Evolutionary conservation across 768 basidiomycete genomes (phyloP).

Genomic region (button mushroom (Agaricus bisporus)): DNA sequence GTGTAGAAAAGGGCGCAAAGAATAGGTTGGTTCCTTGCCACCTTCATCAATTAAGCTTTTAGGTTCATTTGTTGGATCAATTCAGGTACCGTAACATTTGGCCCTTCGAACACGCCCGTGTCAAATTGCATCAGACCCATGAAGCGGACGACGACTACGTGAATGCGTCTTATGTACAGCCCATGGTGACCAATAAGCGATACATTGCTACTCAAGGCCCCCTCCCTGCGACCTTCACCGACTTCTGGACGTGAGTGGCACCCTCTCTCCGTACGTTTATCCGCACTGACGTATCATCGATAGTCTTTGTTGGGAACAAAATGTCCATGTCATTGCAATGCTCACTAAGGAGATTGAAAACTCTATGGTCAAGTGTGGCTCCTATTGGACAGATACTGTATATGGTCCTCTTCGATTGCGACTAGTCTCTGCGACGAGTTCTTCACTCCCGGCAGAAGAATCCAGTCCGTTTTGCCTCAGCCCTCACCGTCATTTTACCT

Average conservation of each 20-base stretch:
- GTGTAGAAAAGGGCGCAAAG: conserved; percentile 90
- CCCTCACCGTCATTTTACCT: conserved; percentile 8
- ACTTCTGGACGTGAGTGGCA: conserved; percentile 86
- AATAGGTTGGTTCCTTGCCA: conserved; percentile 54
- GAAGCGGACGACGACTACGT: conserved; percentile 72
- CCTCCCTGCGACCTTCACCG: conserved; percentile 77
- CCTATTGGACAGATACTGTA: conserved; percentile 71
- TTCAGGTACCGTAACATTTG: conserved; percentile 90
- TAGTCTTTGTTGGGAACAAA: conserved; percentile 90
- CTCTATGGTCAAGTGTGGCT: conserved; percentile 82
- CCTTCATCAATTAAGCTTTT: background rate
- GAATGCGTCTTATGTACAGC: conserved; percentile 92
- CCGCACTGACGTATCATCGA: background rate
- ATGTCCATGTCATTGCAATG: conserved; percentile 94
- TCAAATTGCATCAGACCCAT: conserved; percentile 47
- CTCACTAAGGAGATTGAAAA: conserved; percentile 90
- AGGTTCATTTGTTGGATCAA: conserved; percentile 5
- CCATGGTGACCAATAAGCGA: conserved; percentile 69
- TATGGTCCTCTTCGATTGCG: conserved; percentile 72
- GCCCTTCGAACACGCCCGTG: conserved; percentile 95
- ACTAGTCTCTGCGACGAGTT: conserved; percentile 29
- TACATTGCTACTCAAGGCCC: conserved; percentile 98
- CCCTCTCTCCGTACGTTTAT: background rate
- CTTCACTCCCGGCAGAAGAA: conserved; percentile 20
- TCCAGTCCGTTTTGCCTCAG: conserved; percentile 24